Base-by-base conservation (phyloP, 1,284 basidiomycete genomes). In the Leccinum subspadiceum region DNA sequence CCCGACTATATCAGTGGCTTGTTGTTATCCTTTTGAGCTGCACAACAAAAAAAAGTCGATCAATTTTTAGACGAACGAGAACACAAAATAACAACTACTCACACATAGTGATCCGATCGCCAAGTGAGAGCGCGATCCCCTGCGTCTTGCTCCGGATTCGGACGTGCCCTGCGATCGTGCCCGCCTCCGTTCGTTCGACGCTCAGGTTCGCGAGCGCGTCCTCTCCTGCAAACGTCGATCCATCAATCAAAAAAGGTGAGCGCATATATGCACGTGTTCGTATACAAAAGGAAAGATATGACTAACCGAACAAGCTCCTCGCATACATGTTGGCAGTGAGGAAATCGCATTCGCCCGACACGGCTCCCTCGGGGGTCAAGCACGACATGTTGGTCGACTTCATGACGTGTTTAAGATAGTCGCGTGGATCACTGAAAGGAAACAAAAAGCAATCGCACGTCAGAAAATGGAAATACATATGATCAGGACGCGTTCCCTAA, bases 141-240 rank as follows among this genome's bases (percentile, higher is more conserved):
- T 96, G 94, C 35, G 93, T 96, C 79, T 96, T 97, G 72, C 91
- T 94, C 60, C 94, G 85, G 70, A 96, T 97, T 56, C 94, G 85
- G 22, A 96, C 93, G 76, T 96, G 94, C 0, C 94, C 94, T 26
- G 89, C 89, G 67, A 97, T 90, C 5, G 81, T 83, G 1, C 94
- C 94, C 12, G 78, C 79, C 58, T 94, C 92, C 46, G 92, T 89
- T 70, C 92, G 85, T 73, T 99, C 97, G 64, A 99, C 90, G 66
- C 92, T 95, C 64, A 98, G 76, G 75, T 99, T 99, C 49, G 97
- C 96, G 37, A 99, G 77, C 0, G 96, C 97, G 71, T 99, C 97
- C 77, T 99, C 97, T 59, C 92, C 90, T 93, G 62, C 53, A 26
- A 1, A n/a, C 22, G 5, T 7, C 17, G 31, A 9, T 3, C 41